Percentiles rank a stretch among this genome's conserved stretches.
These are phyloP conservation scores for Gastrolobium bilobum DNA, from an alignment of 306 rosid genomes.

Conservation along the genomic window DNA sequence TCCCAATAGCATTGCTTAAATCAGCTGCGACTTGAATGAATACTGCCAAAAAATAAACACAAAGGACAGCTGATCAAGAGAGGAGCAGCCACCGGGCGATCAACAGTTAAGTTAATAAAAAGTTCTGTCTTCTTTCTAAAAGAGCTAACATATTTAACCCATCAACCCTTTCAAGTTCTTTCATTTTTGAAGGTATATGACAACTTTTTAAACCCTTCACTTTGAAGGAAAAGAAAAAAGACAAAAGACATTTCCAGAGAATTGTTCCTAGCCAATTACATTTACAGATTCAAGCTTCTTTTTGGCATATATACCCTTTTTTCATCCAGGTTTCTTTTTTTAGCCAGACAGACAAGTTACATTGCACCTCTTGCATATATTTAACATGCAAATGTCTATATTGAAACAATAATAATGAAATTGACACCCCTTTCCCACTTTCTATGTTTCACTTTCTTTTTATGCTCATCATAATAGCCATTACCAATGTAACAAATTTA, in stretches of 20 bases:
- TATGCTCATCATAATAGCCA: conserved; percentile 24
- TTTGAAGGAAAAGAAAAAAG: neutral
- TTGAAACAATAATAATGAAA: conserved; percentile 5
- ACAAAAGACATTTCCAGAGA: neutral
- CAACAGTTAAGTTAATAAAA: conserved; percentile 8
- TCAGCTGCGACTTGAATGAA: neutral
- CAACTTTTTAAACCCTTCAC: conserved; percentile 9
- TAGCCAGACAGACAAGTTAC: conserved; percentile 22
- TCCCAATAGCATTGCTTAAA: neutral
- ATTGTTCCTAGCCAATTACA: conserved; percentile 16
- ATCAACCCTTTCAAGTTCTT: conserved; percentile 13
- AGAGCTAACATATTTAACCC: conserved; percentile 18
- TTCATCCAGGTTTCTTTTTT: conserved; percentile 13
- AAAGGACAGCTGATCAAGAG: conserved; percentile 1
- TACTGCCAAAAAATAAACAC: conserved; percentile 20
- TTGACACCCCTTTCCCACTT: neutral
- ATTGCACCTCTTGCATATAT: conserved; percentile 28
- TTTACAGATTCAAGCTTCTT: conserved; percentile 35
- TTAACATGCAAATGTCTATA: neutral
- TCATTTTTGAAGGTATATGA: neutral
- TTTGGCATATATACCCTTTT: neutral
- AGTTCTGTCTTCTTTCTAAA: neutral
- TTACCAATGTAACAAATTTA: conserved; percentile 2
- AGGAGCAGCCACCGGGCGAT: neutral
- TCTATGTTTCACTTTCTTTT: conserved; percentile 20